Percentiles rank a stretch among this genome's conserved stretches.
Evolutionary conservation across 257 asterid species (phyloP).

Genomic region (Primulina tabacum): DNA sequence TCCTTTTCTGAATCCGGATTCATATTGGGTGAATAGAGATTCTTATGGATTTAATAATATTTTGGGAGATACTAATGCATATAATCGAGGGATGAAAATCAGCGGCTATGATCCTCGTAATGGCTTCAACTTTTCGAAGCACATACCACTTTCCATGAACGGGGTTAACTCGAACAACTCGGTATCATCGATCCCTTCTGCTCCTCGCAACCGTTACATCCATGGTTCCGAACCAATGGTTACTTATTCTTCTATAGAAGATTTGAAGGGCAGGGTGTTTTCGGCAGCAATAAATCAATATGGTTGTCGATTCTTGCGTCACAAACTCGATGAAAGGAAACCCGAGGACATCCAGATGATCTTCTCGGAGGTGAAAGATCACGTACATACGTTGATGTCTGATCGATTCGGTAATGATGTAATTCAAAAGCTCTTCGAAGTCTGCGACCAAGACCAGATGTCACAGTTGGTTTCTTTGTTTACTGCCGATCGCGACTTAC

Average conservation of each 20-base stretch:
- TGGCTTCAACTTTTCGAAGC: no score
- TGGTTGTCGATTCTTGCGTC: constrained; percentile 44
- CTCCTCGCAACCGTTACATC: neutral
- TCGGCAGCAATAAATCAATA: constrained; percentile 36
- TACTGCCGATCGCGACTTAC: constrained; percentile 33
- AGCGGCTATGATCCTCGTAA: no score
- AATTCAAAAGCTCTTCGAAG: constrained; percentile 42
- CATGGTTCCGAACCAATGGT: neutral
- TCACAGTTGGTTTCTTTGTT: constrained; percentile 30
- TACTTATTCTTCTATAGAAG: constrained; percentile 15
- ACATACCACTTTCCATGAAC: neutral
- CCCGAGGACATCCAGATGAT: constrained; percentile 32
- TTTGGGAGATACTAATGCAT: neutral
- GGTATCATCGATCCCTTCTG: neutral
- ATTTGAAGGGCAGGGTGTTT: constrained; percentile 26
- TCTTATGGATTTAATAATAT: neutral
- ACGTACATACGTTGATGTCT: constrained; percentile 34
- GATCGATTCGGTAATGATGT: constrained; percentile 45
- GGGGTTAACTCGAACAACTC: neutral
- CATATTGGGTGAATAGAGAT: neutral
- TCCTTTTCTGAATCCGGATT: neutral
- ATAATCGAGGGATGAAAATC: no score
- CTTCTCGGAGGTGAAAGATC: constrained; percentile 33
- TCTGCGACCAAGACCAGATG: constrained; percentile 43
- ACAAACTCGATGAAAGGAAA: constrained; percentile 35